These are phyloP conservation scores for Globisporangium acanthophoron DNA, from an alignment of 352 stramenopile genomes.

Conservation along the genomic window DNA sequence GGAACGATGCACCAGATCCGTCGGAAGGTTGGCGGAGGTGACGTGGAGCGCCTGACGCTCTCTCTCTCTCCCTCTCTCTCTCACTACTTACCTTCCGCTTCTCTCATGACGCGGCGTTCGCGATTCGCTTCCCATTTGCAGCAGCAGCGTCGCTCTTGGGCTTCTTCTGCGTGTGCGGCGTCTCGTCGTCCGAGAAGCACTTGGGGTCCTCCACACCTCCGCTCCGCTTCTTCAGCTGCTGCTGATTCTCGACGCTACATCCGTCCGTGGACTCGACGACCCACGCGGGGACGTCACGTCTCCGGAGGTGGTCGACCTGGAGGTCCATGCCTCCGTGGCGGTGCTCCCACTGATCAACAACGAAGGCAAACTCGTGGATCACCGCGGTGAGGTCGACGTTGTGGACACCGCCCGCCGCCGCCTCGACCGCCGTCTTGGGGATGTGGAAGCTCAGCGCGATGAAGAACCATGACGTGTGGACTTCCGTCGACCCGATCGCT, in stretches of 20 bases:
- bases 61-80: not conserved
- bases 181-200: conserved; percentile 26
- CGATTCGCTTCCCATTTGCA: no score
- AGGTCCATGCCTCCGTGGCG: conserved; percentile 79
- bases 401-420: conserved; percentile 10
- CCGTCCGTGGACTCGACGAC: conserved; percentile 36
- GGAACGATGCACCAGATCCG: no score
- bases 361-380: conserved; percentile 72
- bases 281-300: conserved; percentile 53
- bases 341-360: conserved; percentile 74
- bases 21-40: no score
- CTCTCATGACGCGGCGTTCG: not conserved
- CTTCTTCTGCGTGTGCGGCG: conserved; percentile 16
- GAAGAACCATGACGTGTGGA: conserved; percentile 68
- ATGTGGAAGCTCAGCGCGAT: conserved; percentile 65
- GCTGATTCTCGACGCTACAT: not conserved
- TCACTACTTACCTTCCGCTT: conserved; percentile 1
- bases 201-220: conserved; percentile 11
- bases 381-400: conserved; percentile 64
- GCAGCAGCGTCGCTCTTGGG: not conserved
- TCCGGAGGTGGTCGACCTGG: conserved; percentile 64
- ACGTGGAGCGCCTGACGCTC: no score
- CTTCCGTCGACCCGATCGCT: conserved; percentile 10
- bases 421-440: conserved; percentile 16
- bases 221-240: not conserved